phyloP scores from a whole-genome alignment of 805 yeast genomes.

The Metschnikowia lunata region DNA sequence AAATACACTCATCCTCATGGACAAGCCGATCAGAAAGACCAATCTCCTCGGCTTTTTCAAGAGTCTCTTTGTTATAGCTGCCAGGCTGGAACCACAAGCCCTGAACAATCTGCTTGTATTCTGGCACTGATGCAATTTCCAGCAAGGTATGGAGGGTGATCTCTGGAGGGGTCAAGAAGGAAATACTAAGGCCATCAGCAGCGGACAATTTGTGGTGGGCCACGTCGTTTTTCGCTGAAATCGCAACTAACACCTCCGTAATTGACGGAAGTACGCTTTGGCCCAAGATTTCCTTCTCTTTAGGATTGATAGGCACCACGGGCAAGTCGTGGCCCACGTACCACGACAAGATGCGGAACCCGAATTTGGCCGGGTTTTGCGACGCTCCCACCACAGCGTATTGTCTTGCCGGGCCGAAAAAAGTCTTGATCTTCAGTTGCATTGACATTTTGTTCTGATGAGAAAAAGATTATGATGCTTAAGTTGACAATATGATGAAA shows the following conservation, averaged over 20 bases:
- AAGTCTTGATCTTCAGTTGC: slow-evolving; percentile 35
- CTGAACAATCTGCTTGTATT: slow-evolving; percentile 38
- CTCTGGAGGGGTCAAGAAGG: slow-evolving; percentile 73
- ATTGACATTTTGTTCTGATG: slow-evolving; percentile 26
- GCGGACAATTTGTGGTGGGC: slow-evolving; percentile 22
- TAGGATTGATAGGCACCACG: slow-evolving; percentile 65
- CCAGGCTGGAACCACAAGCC: slow-evolving; percentile 87
- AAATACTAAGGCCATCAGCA: slow-evolving; percentile 49
- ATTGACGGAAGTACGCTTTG: slow-evolving; percentile 34
- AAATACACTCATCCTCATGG: slow-evolving; percentile 60
- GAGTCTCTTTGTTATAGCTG: slow-evolving; percentile 51
- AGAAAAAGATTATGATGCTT: too few species aligned
- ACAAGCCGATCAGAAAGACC: slow-evolving; percentile 33
- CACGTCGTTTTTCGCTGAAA: slow-evolving; percentile 17
- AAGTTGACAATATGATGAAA: too few species aligned
- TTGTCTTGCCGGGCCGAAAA: slow-evolving; percentile 49
- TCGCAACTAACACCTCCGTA: slow-evolving; percentile 22
- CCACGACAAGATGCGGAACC: slow-evolving; percentile 67
- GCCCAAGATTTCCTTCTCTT: slow-evolving; percentile 44
- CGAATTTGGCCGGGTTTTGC: slow-evolving; percentile 57
- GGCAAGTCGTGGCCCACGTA: slow-evolving; percentile 53
- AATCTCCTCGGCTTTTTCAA: slow-evolving; percentile 37
- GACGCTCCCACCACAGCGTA: slow-evolving; percentile 75
- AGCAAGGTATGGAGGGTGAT: slow-evolving; percentile 41
- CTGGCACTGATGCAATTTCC: slow-evolving; percentile 37